Evolutionary conservation across 495 filamentous ascomycete genomes (phyloP), one percentile per base, ranked within the genome.

Genomic region (Talaromyces proteolyticus): DNA sequence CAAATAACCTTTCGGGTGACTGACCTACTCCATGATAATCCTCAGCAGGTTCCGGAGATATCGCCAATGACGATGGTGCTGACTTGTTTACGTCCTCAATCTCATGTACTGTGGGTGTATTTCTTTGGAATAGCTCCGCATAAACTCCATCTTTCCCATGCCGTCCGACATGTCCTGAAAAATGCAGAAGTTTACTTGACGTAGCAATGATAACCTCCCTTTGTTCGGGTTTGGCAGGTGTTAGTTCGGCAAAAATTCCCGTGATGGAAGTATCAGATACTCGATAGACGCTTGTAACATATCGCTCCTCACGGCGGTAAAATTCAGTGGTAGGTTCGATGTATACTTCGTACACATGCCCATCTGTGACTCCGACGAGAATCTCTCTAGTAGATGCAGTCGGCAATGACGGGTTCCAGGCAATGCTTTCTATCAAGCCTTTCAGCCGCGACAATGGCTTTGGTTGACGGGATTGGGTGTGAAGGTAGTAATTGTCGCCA

Each of bases 341-440:
- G 65, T 88, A 96, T n/a, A 82, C 86, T 64, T 98, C 93, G 64
- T 96, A 96, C 36, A 98, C 76, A 63, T 87, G 92, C 18, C 94
- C 93, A 74, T 98, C 94, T 18, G 86, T 80, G 18, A 91, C 83
- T 18, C 94, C 93, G 24, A 98, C 65, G 3, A 98, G 74, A n/a
- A 98, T 97, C 70, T 98, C 93, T 44, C 93, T 76, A 0, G 93
- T 98, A 1, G 89, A 95, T 12, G 90, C 85, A 17, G 93, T 96
- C 5, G 93, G 94, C n/a, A 90, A 70, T n/a, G 91, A 90, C 2
- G 93, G 94, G 61, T 88, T 96, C 93, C 93, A 98, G 42, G 91
- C 89, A 55, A 98, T 75, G 52, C 84, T 85, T 63, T 97, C 93
- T 34, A 97, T 87, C 39, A 96, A 88, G 7, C 88, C 88, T 60